Evolutionary conservation across 1,284 basidiomycete species (phyloP).

Genomic region (Microbotryomycetes sp.): DNA sequence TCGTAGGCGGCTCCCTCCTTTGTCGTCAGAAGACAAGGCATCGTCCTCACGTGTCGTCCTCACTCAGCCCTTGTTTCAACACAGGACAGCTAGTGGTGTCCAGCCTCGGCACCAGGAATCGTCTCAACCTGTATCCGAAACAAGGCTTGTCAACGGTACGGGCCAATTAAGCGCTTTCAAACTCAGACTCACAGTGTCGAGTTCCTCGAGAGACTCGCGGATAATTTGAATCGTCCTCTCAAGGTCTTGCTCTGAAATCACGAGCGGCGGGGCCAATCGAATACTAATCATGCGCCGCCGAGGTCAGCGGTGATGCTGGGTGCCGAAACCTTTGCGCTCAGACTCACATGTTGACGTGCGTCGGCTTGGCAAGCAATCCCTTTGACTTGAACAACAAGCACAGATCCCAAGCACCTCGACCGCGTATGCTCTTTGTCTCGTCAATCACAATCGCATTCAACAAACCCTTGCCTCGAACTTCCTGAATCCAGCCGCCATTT

Average conservation of each 20-base stretch:
- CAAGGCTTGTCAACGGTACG: background rate
- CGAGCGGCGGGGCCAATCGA: slow-evolving; percentile 89
- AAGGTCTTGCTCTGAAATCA: slow-evolving; percentile 80
- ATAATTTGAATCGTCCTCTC: slow-evolving; percentile 69
- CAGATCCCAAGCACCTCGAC: slow-evolving; percentile 88
- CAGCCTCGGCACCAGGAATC: slow-evolving; percentile 7
- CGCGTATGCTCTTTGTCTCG: slow-evolving; percentile 63
- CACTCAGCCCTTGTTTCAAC: too few species aligned
- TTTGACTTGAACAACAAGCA: slow-evolving; percentile 85
- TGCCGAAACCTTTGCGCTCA: too few species aligned
- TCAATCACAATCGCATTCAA: slow-evolving; percentile 94
- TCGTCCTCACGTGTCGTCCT: too few species aligned
- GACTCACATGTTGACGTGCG: slow-evolving; percentile 82
- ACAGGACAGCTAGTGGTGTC: slow-evolving; percentile 3
- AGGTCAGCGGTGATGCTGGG: too few species aligned
- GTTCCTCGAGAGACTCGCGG: slow-evolving; percentile 63
- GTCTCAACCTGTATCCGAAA: background rate
- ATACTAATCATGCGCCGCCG: slow-evolving; percentile 63
- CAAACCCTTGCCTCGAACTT: slow-evolving; percentile 52
- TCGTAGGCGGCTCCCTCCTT: background rate
- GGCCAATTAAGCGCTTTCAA: background rate
- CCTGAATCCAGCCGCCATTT: slow-evolving; percentile 31
- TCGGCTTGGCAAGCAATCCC: slow-evolving; percentile 90
- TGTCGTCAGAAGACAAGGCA: background rate
- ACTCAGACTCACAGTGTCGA: slow-evolving; percentile 57